A percentile compares a stretch with the other conserved stretches of the same genome.
Conservation (phyloP, 495 filamentous ascomycete genomes). For the Podospora didyma region DNA sequence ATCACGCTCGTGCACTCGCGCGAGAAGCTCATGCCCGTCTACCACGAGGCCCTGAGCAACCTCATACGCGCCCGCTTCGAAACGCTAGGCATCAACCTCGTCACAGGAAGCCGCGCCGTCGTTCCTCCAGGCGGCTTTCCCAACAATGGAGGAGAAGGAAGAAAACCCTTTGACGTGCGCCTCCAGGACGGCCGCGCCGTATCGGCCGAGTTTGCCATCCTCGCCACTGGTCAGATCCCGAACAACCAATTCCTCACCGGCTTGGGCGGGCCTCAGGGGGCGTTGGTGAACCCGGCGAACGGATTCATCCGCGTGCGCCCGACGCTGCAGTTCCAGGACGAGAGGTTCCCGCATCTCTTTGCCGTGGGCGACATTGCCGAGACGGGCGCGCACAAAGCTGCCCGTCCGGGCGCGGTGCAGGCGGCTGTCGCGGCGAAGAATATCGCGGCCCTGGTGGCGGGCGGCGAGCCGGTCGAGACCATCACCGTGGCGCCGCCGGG, state of each 20-base stretch:
- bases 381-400: slow-evolving; percentile 52
- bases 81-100: slow-evolving; percentile 33
- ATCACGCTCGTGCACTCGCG: slow-evolving; percentile 56
- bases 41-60: slow-evolving; percentile 46
- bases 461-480: slow-evolving; percentile 20
- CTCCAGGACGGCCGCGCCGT: slow-evolving; percentile 13
- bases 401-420: slow-evolving; percentile 48
- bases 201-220: slow-evolving; percentile 17
- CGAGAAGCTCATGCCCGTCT: slow-evolving; percentile 45
- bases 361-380: slow-evolving; percentile 60
- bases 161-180: neutral
- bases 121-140: slow-evolving; percentile 24
- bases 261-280: slow-evolving; percentile 24
- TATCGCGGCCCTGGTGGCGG: slow-evolving; percentile 44
- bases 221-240: slow-evolving; percentile 45
- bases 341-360: slow-evolving; percentile 35
- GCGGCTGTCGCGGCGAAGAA: slow-evolving; percentile 53
- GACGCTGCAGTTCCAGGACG: slow-evolving; percentile 52
- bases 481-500: slow-evolving; percentile 35
- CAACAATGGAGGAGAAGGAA: slow-evolving; percentile 5
- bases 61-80: slow-evolving; percentile 35
- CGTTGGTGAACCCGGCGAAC: slow-evolving; percentile 37
- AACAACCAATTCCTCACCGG: slow-evolving; percentile 45
- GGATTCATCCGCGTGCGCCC: slow-evolving; percentile 48
- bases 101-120: slow-evolving; percentile 15